A percentile compares a stretch with the other conserved stretches of the same genome.
phyloP scores from a whole-genome alignment of 129 eudicot genomes.

The Deinandra increscens region DNA sequence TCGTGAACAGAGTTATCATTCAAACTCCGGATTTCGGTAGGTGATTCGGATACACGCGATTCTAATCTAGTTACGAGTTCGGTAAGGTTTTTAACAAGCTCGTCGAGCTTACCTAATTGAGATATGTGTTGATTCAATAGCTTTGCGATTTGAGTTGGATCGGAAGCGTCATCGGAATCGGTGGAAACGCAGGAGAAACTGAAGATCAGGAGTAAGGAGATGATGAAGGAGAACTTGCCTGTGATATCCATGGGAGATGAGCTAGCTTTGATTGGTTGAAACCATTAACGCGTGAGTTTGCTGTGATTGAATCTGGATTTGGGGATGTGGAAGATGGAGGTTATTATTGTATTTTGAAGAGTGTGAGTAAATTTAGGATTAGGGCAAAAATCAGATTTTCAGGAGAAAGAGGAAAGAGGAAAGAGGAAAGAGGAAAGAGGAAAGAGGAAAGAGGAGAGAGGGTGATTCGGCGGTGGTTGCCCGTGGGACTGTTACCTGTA shows the following conservation, averaged over 20 bases:
- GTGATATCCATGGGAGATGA: slow-evolving; percentile 38
- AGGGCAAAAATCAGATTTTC: slow-evolving; percentile 43
- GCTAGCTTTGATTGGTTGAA: slow-evolving; percentile 9
- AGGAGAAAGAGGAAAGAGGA: slow-evolving; percentile 13
- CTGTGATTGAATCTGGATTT: slow-evolving; percentile 13
- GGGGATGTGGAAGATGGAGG: slow-evolving; percentile 2
- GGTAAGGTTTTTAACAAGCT: slow-evolving; percentile 57
- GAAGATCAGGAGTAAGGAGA: slow-evolving; percentile 39
- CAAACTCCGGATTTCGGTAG: slow-evolving; percentile 1
- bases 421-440: no score
- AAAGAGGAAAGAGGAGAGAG: slow-evolving; percentile 1
- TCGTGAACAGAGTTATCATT: slow-evolving; percentile 15
- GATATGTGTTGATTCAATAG: slow-evolving; percentile 45
- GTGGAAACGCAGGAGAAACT: slow-evolving; percentile 27
- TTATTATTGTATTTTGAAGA: neutral
- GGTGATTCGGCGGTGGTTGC: slow-evolving; percentile 29
- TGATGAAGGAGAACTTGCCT: slow-evolving; percentile 53
- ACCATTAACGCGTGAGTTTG: slow-evolving; percentile 17
- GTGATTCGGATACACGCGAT: slow-evolving; percentile 32
- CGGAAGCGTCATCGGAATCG: slow-evolving; percentile 25
- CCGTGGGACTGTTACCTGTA: slow-evolving; percentile 22
- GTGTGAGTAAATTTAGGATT: slow-evolving; percentile 29
- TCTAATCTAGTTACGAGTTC: slow-evolving; percentile 72
- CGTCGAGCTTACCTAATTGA: slow-evolving; percentile 74
- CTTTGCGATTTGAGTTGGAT: slow-evolving; percentile 25